Evolutionary conservation across 495 filamentous ascomycete species (phyloP).

Genomic region (Penicillium bovifimosum): DNA sequence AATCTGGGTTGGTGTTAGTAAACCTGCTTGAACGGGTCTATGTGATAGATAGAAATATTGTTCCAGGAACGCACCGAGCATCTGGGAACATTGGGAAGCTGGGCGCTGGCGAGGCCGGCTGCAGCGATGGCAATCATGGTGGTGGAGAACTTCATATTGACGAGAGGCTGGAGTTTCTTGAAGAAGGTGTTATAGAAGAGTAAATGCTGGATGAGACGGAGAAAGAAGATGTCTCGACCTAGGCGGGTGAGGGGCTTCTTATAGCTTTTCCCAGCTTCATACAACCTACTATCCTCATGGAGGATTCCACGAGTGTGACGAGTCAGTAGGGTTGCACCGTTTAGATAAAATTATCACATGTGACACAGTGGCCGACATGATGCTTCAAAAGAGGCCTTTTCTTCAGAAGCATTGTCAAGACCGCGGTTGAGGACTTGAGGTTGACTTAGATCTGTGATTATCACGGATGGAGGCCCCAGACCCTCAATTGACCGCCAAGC

Average conservation of each 20-base stretch:
- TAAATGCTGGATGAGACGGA: slow-evolving; percentile 17
- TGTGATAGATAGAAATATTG: background rate
- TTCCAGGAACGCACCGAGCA: slow-evolving; percentile 37
- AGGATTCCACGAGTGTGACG: background rate
- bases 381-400: slow-evolving; percentile 2
- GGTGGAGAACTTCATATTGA: slow-evolving; percentile 40
- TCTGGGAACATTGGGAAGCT: slow-evolving; percentile 36
- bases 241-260: slow-evolving; percentile 11
- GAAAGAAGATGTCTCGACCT: background rate
- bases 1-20: slow-evolving; percentile 26
- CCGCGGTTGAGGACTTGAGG: slow-evolving; percentile 21
- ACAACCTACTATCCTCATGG: background rate
- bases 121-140: slow-evolving; percentile 30
- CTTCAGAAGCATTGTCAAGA: background rate
- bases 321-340: slow-evolving; percentile 10
- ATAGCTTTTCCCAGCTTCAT: slow-evolving; percentile 15
- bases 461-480: slow-evolving; percentile 3
- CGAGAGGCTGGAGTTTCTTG: background rate
- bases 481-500: background rate
- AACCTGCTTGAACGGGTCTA: background rate
- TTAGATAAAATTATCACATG: slow-evolving; percentile 18
- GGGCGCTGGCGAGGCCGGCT: slow-evolving; percentile 34
- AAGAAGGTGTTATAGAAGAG: slow-evolving; percentile 6
- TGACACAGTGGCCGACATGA: slow-evolving; percentile 4
- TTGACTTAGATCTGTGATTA: slow-evolving; percentile 8